Evolutionary conservation across 345 rosid genomes (phyloP), one percentile per base, ranked within the genome.

Genomic region (Reutealis trisperma): DNA sequence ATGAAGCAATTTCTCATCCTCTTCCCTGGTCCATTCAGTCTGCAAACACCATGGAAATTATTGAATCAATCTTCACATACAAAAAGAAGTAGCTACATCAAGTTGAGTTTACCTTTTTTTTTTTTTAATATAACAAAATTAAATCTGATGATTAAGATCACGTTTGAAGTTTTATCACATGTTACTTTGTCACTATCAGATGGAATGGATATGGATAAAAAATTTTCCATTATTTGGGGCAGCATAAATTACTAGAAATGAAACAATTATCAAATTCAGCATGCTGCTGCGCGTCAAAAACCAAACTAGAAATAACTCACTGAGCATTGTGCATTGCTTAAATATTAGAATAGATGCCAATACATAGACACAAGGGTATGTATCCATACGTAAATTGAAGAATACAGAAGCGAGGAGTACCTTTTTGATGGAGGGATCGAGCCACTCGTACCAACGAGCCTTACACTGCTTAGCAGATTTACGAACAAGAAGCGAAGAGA

Each of bases 371-470:
- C 1, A 34, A 6, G 13, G 21, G 21, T 15, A 32, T 37, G 11
- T n/a, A 19, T 57, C 10, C 42, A 32, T 57, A n/a, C 2, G 15
- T 2, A 45, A 25, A 41, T 12, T 1, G 32, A 21, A 59, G 21
- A 32, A 24, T n/a, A 24, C 15, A 54, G 42, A 12, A 37, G 21
- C 14, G 3, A 24, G 25, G 5, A 34, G 4, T 51, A 90, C 99
- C 94, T 96, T 96, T 82, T 94, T 96, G 79, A 96, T 94, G 54
- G 99, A 96, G 32, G 98, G 99, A 77, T 96, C 99, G 71, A 94
- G 99, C 99, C 99, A 96, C 87, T 96, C 99, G 72, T 96, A 94
- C 99, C 98, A 96, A 45, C 99, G 97, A 84, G 99, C 99, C 78
- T 96, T 96, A 81, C 99, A 94, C 89, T 96, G 98, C 88, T 96